These are phyloP conservation scores for Drechslera avenae DNA, from an alignment of 2,329 filamentous ascomycete species.

Conservation along the genomic window DNA sequence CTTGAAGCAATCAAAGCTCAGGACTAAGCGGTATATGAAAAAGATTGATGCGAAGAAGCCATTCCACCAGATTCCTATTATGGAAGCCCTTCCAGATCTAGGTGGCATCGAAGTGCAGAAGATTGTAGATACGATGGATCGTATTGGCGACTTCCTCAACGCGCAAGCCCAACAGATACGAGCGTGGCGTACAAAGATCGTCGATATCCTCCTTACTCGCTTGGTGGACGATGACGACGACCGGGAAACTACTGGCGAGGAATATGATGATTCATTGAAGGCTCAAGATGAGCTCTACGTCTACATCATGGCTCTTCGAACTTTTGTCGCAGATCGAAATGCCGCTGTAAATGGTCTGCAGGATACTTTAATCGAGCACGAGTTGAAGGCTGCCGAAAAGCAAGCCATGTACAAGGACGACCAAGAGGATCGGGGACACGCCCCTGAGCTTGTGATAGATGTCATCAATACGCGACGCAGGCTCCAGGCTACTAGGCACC, in stretches of 20 bases:
- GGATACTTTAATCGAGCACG: conserved; percentile 76
- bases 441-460: conserved; percentile 67
- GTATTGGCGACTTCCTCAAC: conserved; percentile 70
- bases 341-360: conserved; percentile 75
- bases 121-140: conserved; percentile 68
- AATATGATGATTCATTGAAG: conserved; percentile 86
- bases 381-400: conserved; percentile 66
- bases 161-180: conserved; percentile 72
- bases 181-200: conserved; percentile 74
- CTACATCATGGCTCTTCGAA: conserved; percentile 78
- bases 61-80: conserved; percentile 28
- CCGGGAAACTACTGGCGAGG: conserved; percentile 81
- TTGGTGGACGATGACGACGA: conserved; percentile 79
- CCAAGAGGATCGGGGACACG: conserved; percentile 63
- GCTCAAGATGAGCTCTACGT: conserved; percentile 87
- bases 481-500: conserved; percentile 56
- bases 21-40: conserved; percentile 68
- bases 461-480: conserved; percentile 57
- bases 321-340: conserved; percentile 77
- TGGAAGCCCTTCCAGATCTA: conserved; percentile 62
- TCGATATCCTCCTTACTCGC: conserved; percentile 72
- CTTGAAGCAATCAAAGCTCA: conserved; percentile 62
- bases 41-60: conserved; percentile 47
- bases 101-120: conserved; percentile 75
- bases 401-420: conserved; percentile 64